A percentile compares a stretch with the other conserved stretches of the same genome.
These are phyloP conservation scores for Irpex sp. DNA, from an alignment of 1,284 basidiomycete species.

Conservation along the genomic window DNA sequence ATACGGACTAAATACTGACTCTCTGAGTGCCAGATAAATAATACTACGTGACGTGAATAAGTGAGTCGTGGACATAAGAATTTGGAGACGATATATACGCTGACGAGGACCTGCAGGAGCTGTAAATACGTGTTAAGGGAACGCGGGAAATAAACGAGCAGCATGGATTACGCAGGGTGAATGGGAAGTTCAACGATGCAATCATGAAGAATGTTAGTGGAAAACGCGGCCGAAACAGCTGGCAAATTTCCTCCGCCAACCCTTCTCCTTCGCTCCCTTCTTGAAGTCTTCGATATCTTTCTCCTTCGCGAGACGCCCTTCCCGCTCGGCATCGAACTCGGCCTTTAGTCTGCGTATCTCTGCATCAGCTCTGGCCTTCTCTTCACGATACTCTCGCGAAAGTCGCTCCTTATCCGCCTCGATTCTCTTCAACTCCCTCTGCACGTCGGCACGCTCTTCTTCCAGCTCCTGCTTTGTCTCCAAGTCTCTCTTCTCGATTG, in stretches of 20 bases:
- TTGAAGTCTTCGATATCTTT: neutral
- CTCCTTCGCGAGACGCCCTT: neutral
- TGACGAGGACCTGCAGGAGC: neutral
- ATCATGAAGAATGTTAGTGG: too few relatives aligned
- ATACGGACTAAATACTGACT: too few relatives aligned
- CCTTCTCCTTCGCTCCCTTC: neutral
- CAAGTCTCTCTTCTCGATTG: constrained; percentile 3
- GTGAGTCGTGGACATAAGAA: neutral
- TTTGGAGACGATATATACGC: neutral
- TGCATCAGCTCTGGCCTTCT: constrained; percentile 1
- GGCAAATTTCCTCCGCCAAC: too few relatives aligned
- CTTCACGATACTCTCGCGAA: constrained; percentile 4
- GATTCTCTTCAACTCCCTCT: neutral
- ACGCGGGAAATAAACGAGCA: too few relatives aligned
- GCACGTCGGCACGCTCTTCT: constrained; percentile 2
- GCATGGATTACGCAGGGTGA: too few relatives aligned
- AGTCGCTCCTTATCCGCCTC: constrained; percentile 2
- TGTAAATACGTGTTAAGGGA: neutral
- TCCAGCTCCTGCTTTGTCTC: constrained; percentile 10
- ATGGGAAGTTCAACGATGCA: too few relatives aligned
- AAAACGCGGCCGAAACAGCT: too few relatives aligned
- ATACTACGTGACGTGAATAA: neutral
- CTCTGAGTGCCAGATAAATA: too few relatives aligned
- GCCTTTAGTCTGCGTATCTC: neutral
- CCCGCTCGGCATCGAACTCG: constrained; percentile 3